Conservation (phyloP, 169 alveolate species). For the Eimeria acervulina region DNA sequence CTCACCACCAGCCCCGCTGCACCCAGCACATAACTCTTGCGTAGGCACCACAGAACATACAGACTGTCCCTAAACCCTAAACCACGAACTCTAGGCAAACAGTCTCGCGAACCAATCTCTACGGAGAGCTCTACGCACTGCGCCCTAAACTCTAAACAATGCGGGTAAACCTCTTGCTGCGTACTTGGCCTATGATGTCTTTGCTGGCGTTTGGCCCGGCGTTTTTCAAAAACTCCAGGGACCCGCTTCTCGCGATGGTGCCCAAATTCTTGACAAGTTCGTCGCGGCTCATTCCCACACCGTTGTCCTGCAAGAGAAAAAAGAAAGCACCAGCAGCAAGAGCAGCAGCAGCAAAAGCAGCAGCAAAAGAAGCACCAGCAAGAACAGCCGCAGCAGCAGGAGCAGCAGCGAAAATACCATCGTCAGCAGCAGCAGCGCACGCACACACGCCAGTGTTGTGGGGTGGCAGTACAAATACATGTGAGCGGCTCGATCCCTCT, state of each 20-base stretch:
- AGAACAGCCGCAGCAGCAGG: neutral
- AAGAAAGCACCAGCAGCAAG: neutral
- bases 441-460: neutral
- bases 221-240: slow-evolving; percentile 93
- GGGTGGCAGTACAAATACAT: neutral
- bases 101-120: neutral
- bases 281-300: slow-evolving; percentile 99
- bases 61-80: neutral
- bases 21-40: no score
- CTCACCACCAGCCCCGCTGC: no score
- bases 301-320: slow-evolving; percentile 95
- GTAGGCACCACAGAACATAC: no score
- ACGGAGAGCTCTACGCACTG: neutral
- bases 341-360: neutral
- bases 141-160: neutral
- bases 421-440: neutral
- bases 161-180: neutral
- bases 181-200: slow-evolving; percentile 84
- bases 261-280: slow-evolving; percentile 98
- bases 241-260: slow-evolving; percentile 99
- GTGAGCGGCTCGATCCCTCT: neutral
- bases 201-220: slow-evolving; percentile 87
- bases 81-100: neutral
- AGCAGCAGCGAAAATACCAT: neutral
- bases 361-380: neutral